Evolutionary conservation across 1,139 yeast species (phyloP), one percentile per base, ranked within the genome.

Genomic region (Suhomyces taliae): DNA sequence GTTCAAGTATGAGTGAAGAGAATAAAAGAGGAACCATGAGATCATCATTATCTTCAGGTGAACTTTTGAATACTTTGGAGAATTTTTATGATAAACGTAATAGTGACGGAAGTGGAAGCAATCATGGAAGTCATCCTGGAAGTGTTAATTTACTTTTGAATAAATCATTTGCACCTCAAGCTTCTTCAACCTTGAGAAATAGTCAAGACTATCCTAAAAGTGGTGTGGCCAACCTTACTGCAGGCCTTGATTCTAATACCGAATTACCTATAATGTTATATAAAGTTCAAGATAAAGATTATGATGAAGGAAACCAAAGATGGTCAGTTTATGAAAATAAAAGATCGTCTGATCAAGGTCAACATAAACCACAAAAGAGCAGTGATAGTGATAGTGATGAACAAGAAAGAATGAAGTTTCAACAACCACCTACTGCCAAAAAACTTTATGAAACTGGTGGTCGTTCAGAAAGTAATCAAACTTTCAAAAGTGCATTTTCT

Each of bases 41-140:
- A 24, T 55, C 62, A 8, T 67, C 72, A 14, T 52, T 68, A 44
- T 66, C 72, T 3, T 68, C 74, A 6, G 76, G 74, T 4, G 78
- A 72, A 52, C 57, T 72, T 27, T 61, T 73, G 39, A 57, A 51
- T 37, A 67, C 60, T 38, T 56, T 72, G 43, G 69, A 66, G 43
- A 50, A 48, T 42, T 38, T 34, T 45, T 34, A 48, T 42, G 41
- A 51, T 40, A 39, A 40, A n/a, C 46, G 39, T 27, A 29, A 11
- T 29, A 11, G 32, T 29, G 11, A 29, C 5, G 32, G 32, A 29
- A 29, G 32, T 29, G 32, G 32, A 29, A 29, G 32, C 32, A 5
- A 11, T 19, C 40, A 38, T 15, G 34, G 12, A n/a, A 34, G 27
- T 8, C 37, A 26, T n/a, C 2, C 31, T 10, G 19, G 43, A 7